Evolutionary conservation across 352 stramenopile genomes (phyloP), one percentile per base, ranked within the genome.

Genomic region (Pythium coloratum): DNA sequence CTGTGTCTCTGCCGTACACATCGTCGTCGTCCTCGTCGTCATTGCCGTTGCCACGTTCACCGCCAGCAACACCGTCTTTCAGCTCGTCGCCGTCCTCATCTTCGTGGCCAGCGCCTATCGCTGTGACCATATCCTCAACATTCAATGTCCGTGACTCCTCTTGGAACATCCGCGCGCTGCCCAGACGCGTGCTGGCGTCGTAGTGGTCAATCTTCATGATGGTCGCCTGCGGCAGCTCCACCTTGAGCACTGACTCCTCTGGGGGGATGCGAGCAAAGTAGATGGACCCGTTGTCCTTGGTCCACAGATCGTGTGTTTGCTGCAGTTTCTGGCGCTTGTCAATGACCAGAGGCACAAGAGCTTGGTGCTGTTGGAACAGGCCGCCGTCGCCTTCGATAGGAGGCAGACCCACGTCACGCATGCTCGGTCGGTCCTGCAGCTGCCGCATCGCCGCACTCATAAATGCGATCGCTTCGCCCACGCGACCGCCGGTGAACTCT

Each of bases 381-480:
- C 69, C 50, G 0, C 55, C 61, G 7, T 62, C 58, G 1, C 44
- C 64, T 0, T 72, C 44, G 1, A 73, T 20, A 18, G 67, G 53
- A 3, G 75, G 66, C 0, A 80, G 53, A 1, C 69, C 70, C 0
- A 73, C 2, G 1, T 67, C 63, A 6, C 69, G 44, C 26, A 78
- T 72, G 24, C 72, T 76, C 32, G 56, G 44, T 38, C 67, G 64
- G 20, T 71, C 57, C 26, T 72, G 61, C 32, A 82, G 69, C 16
- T 75, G 67, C 32, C 46, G 61, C 14, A 60, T 28, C 4, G 77
- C 59, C 6, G 65, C 46, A 16, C 42, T 24, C 4, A 64, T 59
- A 36, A 67, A 77, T 20, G 65, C 72, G 34, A 84, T 76, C 1
- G 74, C 75, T 16, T 75, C 67, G 18, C 75, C 75, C 3, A 78